A percentile compares a stretch with the other conserved stretches of the same genome.
These are phyloP conservation scores for Phaeosphaeria sp. DNA, from an alignment of 2,329 filamentous ascomycete species.

Conservation along the genomic window DNA sequence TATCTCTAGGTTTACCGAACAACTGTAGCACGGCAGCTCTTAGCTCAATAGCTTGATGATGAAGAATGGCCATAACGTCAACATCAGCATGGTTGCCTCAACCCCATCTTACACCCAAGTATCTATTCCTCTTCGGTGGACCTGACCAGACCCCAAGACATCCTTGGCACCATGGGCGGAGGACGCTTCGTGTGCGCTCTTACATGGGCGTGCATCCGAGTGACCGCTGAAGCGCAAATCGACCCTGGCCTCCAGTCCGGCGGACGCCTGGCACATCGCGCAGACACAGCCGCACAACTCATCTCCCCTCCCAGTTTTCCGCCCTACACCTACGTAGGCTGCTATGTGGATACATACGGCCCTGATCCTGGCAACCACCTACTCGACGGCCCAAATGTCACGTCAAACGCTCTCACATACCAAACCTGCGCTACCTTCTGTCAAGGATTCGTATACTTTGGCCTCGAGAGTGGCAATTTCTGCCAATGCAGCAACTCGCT, in stretches of 20 bases:
- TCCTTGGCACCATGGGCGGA: neutral
- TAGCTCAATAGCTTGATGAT: too few relatives aligned
- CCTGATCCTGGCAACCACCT: too few relatives aligned
- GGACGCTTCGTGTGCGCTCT: neutral
- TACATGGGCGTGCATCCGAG: neutral
- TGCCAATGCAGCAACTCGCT: neutral
- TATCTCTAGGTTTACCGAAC: too few relatives aligned
- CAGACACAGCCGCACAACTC: neutral
- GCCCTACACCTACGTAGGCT: neutral
- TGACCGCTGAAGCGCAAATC: neutral
- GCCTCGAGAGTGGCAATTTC: neutral
- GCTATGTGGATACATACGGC: neutral
- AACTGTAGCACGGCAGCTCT: too few relatives aligned
- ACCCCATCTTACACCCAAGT: too few relatives aligned
- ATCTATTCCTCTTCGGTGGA: too few relatives aligned
- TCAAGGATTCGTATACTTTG: neutral
- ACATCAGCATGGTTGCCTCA: too few relatives aligned
- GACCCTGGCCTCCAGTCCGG: neutral
- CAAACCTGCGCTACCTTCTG: neutral
- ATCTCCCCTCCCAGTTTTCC: neutral
- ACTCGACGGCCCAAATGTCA: neutral
- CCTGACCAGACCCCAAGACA: neutral
- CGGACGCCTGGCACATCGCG: neutral
- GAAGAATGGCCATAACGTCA: too few relatives aligned
- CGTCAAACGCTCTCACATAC: neutral